Evolutionary conservation across 306 rosid species (phyloP).

Genomic region (Quercus gilva): DNA sequence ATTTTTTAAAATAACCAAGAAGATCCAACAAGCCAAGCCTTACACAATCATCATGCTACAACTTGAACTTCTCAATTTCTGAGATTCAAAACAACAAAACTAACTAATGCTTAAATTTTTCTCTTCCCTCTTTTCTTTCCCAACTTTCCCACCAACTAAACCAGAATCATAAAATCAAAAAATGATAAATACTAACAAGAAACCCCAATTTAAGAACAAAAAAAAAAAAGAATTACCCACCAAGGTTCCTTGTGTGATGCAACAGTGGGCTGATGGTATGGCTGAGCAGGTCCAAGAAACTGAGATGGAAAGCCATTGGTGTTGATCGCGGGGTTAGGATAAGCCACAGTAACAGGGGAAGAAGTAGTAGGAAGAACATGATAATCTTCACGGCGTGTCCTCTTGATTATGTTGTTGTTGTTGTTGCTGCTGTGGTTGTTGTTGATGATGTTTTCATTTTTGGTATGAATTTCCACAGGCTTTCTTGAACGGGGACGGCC

Average conservation of each 20-base stretch:
- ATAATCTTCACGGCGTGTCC: constrained; percentile 45
- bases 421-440: constrained; percentile 4
- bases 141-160: neutral
- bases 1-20: neutral
- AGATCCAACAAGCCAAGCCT: neutral
- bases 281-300: constrained; percentile 36
- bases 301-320: constrained; percentile 35
- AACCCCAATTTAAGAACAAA: neutral
- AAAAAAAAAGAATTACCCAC: constrained; percentile 21
- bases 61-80: neutral
- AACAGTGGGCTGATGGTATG: constrained; percentile 36
- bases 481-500: constrained; percentile 99
- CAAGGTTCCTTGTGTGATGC: constrained; percentile 42
- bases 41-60: neutral
- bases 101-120: neutral
- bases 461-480: constrained; percentile 80
- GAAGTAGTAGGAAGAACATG: constrained; percentile 24
- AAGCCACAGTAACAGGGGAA: constrained; percentile 20
- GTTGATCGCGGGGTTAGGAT: constrained; percentile 27
- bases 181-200: neutral
- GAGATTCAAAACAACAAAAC: neutral
- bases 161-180: neutral
- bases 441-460: constrained; percentile 5
- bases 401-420: constrained; percentile 32
- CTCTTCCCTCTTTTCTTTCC: neutral